Evolutionary conservation across 129 eudicot species (phyloP).

Genomic region (Heracleum sosnowskyi): DNA sequence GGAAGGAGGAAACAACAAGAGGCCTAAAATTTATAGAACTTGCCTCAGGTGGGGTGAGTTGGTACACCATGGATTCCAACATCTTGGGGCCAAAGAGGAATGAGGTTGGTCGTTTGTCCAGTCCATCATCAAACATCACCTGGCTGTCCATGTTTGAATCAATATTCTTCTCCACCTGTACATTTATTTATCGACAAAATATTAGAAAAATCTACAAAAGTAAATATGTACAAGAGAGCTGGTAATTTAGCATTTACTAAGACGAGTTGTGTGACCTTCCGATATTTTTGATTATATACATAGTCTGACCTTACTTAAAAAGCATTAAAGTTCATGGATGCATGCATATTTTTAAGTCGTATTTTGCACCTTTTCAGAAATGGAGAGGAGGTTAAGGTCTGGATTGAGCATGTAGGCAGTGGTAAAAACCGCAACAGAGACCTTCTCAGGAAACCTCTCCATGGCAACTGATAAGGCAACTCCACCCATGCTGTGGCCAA

Average conservation of each 20-base stretch:
- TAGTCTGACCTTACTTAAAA: no score
- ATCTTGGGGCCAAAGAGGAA: conserved; percentile 16
- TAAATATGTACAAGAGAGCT: neutral
- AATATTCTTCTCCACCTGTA: conserved; percentile 1
- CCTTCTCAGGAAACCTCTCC: conserved; percentile 13
- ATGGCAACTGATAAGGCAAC: conserved; percentile 8
- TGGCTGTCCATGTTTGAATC: conserved; percentile 3
- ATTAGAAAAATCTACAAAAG: neutral
- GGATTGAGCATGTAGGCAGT: conserved; percentile 13
- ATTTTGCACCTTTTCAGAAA: conserved; percentile 1
- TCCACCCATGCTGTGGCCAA: conserved; percentile 19
- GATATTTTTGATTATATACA: no score
- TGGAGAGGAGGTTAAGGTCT: neutral
- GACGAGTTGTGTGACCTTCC: no score
- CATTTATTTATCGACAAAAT: neutral
- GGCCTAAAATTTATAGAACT: neutral
- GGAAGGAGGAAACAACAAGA: neutral
- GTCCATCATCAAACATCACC: conserved; percentile 3
- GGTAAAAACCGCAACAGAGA: conserved; percentile 4
- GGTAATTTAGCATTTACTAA: neutral
- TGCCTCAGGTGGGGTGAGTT: conserved; percentile 28
- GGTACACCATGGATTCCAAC: conserved; percentile 17
- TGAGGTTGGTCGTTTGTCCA: conserved; percentile 13
- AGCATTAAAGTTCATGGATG: no score
- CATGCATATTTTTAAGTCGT: neutral